Evolutionary conservation across 768 basidiomycete species (phyloP), one percentile per base, ranked within the genome.

Genomic region (Pulveroboletus ravenelii): DNA sequence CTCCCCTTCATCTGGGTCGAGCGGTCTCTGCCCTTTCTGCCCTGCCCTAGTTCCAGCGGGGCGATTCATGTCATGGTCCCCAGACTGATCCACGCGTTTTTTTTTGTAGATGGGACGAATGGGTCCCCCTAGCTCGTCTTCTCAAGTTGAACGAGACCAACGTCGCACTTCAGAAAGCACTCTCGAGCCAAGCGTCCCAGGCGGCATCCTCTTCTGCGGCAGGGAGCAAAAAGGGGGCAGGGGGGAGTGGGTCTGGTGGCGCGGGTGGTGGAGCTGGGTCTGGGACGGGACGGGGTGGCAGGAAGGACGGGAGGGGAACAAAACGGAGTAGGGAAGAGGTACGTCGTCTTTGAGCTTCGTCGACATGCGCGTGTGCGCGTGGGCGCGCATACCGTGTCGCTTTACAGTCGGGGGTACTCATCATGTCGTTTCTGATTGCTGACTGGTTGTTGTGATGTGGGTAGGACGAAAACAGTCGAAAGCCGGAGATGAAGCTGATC

Each of bases 401-500:
- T 29, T 31, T 23, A 17, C 15, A 15, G 17, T n/a, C 31, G 13
- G 20, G 18, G 1, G 20, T 14, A 3, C 23, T 5, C 7, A 10
- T 13, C 20, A 12, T 20, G 12, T 48, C 1, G 9, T 41, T 5
- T 41, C 20, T 43, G 39, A 38, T 44, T 14, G 31, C 49, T 53
- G 31, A 52, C 45, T 12, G 14, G 38, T 29, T 15, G 37, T 12
- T 10, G 41, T 38, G 27, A 18, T 20, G 43, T 51, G 31, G 31
- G 13, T 59, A 93, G 79, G 89, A 90, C 46, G 93, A 95, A 25
- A 79, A 74, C 53, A 74, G 74, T 62, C 84, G 82, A 66, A 84
- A 87, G 57, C 87, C 90, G 1, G 94, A 98, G 62, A 84, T 98
- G 78, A 92, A 90, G 71, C 75, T 99, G 44, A 80, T 75, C 51